Percentiles rank a stretch among this genome's conserved stretches.
phyloP scores from a whole-genome alignment of 805 yeast genomes.

The Hanseniaspora osmophila region DNA sequence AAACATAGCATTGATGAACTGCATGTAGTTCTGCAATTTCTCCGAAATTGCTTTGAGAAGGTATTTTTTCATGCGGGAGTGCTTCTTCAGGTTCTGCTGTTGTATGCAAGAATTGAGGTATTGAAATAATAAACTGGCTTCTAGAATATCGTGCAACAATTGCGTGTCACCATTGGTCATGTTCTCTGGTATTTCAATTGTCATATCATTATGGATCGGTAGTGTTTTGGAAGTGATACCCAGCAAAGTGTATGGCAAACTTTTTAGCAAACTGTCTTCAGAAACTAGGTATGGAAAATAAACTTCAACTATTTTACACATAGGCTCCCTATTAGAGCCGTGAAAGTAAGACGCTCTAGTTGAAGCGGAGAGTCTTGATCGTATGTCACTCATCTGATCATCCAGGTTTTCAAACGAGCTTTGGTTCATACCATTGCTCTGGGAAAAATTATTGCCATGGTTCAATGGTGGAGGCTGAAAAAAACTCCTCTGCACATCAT shows the following conservation, averaged over 20 bases:
- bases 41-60: slow-evolving; percentile 34
- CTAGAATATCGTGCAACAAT: slow-evolving; percentile 41
- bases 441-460: not conserved
- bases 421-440: not conserved
- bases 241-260: slow-evolving; percentile 39
- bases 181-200: slow-evolving; percentile 30
- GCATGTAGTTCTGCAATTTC: slow-evolving; percentile 30
- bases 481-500: not conserved
- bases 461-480: not conserved
- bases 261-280: slow-evolving; percentile 31
- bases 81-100: not conserved
- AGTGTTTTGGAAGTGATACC: slow-evolving; percentile 50
- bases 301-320: slow-evolving; percentile 13
- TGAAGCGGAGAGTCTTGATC: slow-evolving; percentile 3
- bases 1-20: slow-evolving; percentile 30
- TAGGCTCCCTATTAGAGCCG: slow-evolving; percentile 7
- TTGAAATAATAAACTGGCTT: slow-evolving; percentile 57
- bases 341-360: slow-evolving; percentile 1
- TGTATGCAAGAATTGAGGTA: slow-evolving; percentile 26
- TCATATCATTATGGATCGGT: slow-evolving; percentile 25
- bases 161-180: slow-evolving; percentile 45
- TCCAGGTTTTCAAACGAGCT: not conserved
- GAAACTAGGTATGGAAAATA: slow-evolving; percentile 24
- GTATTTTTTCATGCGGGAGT: slow-evolving; percentile 39
- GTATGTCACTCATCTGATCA: not conserved